Conservation (phyloP, 768 basidiomycete genomes). For the Leccinum subgranulosum region DNA sequence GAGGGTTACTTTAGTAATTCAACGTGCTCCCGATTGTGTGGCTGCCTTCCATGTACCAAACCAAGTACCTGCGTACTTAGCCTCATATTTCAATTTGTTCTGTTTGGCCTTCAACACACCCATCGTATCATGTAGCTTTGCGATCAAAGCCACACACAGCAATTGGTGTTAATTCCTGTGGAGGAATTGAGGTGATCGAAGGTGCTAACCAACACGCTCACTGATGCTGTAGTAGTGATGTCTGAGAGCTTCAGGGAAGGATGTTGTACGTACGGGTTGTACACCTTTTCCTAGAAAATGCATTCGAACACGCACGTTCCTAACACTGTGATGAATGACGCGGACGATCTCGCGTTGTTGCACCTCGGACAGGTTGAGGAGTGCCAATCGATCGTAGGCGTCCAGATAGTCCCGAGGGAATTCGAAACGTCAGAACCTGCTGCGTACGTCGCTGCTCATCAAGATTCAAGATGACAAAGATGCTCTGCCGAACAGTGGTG, state of each 20-base stretch:
- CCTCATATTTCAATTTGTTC: background rate
- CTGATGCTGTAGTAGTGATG: background rate
- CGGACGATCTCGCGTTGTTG: constrained; percentile 94
- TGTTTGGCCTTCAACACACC: background rate
- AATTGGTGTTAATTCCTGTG: background rate
- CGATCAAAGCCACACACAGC: background rate
- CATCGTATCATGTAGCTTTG: background rate
- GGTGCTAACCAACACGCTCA: background rate
- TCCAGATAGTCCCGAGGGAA: constrained; percentile 87
- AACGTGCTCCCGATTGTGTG: background rate
- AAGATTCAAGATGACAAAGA: constrained; percentile 93
- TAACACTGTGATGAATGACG: constrained; percentile 88
- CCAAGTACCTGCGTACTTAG: background rate
- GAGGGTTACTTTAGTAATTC: background rate
- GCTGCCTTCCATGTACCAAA: constrained; percentile 1
- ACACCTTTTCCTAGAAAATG: background rate
- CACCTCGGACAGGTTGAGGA: constrained; percentile 79
- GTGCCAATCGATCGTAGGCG: constrained; percentile 85
- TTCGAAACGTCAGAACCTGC: background rate
- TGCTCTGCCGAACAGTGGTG: constrained; percentile 86
- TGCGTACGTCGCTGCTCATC: constrained; percentile 85
- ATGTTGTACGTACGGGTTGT: background rate
- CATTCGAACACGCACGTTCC: constrained; percentile 58
- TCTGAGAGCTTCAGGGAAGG: no score
- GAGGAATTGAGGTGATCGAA: background rate